Percentiles rank a stretch among this genome's conserved stretches.
Evolutionary conservation across 257 asterid genomes (phyloP).

Genomic region (Solanum appendiculatum): DNA sequence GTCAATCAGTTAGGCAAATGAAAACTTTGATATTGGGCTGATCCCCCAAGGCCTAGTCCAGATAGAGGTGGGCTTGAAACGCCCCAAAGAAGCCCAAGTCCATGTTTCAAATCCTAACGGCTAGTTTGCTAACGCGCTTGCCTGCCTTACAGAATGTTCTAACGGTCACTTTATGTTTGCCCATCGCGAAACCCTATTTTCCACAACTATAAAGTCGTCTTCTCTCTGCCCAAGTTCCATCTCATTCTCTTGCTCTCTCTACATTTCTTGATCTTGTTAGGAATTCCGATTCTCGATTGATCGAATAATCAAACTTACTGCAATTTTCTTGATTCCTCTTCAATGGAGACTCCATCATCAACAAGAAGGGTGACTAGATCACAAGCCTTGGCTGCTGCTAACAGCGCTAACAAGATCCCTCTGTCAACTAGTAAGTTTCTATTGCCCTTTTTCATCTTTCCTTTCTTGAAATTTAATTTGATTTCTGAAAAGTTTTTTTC

Average conservation of each 20-base stretch:
- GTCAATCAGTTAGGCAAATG: not conserved
- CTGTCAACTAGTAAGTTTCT: constrained; percentile 18
- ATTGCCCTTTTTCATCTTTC: not conserved
- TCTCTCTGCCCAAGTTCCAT: not conserved
- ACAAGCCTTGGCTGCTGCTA: constrained; percentile 37
- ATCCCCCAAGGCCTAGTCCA: not conserved
- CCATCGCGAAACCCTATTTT: constrained; percentile 9
- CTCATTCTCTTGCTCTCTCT: not conserved
- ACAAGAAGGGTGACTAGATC: constrained; percentile 76
- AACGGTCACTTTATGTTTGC: constrained; percentile 53
- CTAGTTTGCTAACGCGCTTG: constrained; percentile 31
- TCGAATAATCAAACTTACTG: not conserved
- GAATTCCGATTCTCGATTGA: not conserved
- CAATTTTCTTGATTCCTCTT: not conserved
- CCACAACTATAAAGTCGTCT: constrained; percentile 23
- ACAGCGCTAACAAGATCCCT: constrained; percentile 10
- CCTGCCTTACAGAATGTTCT: constrained; percentile 22
- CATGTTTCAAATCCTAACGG: constrained; percentile 54
- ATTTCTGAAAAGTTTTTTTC: not conserved
- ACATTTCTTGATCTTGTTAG: not conserved
- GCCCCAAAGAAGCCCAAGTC: not conserved
- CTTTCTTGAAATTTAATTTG: not conserved
- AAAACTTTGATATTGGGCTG: not conserved
- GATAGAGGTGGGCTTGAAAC: not conserved
- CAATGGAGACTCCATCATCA: constrained; percentile 85